Evolutionary conservation across 2,329 filamentous ascomycete genomes (phyloP).

Genomic region (Neoscytalidium dimidiatum): DNA sequence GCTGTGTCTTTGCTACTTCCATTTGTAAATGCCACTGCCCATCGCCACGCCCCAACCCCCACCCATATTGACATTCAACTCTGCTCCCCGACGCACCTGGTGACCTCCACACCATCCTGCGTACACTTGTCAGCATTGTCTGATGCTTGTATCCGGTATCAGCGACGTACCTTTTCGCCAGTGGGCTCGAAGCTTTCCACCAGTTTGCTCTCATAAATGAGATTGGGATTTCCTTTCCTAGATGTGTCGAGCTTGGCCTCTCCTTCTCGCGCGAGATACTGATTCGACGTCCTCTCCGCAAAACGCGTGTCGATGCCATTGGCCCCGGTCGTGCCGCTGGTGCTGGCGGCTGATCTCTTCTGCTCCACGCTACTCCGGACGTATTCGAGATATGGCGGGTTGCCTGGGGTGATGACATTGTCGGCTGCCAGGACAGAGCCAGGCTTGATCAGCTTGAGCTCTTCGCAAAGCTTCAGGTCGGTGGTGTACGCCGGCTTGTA

Average conservation of each 20-base stretch:
- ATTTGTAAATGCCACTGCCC: too few species aligned
- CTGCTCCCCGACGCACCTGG: conserved; percentile 53
- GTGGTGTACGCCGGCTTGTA: conserved; percentile 74
- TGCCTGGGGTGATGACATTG: conserved; percentile 72
- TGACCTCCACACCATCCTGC: conserved; percentile 69
- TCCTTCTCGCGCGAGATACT: conserved; percentile 51
- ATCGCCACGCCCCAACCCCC: too few species aligned
- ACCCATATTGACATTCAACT: too few species aligned
- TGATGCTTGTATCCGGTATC: not conserved
- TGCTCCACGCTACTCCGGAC: conserved; percentile 65
- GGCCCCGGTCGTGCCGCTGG: conserved; percentile 30
- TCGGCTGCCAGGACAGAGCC: conserved; percentile 68
- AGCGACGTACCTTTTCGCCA: conserved; percentile 60
- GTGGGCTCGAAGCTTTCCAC: conserved; percentile 68
- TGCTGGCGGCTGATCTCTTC: conserved; percentile 53
- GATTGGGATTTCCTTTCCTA: conserved; percentile 60
- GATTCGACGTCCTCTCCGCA: conserved; percentile 48
- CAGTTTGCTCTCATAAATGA: conserved; percentile 67
- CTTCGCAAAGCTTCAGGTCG: conserved; percentile 76
- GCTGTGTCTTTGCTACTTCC: too few species aligned
- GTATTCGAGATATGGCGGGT: conserved; percentile 70
- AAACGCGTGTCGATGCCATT: conserved; percentile 41
- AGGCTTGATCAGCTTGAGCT: conserved; percentile 63
- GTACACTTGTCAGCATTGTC: conserved; percentile 16
- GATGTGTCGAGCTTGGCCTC: conserved; percentile 45